These are phyloP conservation scores for Linnemannia elongata DNA, from an alignment of 192 early-diverging fungal genomes.

Conservation along the genomic window DNA sequence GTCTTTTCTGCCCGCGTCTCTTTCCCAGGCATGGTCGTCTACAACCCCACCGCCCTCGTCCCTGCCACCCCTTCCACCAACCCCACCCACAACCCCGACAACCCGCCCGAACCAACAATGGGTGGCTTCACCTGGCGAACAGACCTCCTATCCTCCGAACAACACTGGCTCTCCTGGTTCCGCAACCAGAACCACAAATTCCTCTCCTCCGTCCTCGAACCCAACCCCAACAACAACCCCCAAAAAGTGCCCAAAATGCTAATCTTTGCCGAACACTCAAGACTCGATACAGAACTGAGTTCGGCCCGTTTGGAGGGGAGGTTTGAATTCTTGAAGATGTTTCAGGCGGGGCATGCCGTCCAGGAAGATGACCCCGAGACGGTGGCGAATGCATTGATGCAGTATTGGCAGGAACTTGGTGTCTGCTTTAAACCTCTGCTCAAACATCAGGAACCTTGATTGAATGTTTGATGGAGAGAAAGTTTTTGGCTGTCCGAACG, in stretches of 20 bases:
- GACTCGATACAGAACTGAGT: slow-evolving; percentile 20
- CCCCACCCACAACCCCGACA: not conserved
- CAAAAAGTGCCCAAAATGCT: slow-evolving; percentile 5
- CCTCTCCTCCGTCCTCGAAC: not conserved
- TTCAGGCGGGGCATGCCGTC: slow-evolving; percentile 14
- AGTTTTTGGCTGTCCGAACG: too few species aligned
- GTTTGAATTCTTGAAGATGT: slow-evolving; percentile 8
- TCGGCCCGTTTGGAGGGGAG: slow-evolving; percentile 3
- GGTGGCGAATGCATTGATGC: not conserved
- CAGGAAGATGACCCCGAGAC: slow-evolving; percentile 34
- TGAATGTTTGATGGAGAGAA: too few species aligned
- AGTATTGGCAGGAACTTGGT: slow-evolving; percentile 20
- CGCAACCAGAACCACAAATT: slow-evolving; percentile 22
- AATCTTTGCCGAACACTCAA: slow-evolving; percentile 1
- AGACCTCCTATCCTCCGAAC: slow-evolving; percentile 3
- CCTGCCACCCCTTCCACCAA: not conserved
- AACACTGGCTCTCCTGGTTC: slow-evolving; percentile 28
- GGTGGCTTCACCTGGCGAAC: slow-evolving; percentile 26
- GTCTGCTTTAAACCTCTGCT: not conserved
- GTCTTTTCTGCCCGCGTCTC: slow-evolving; percentile 24
- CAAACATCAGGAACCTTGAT: too few species aligned
- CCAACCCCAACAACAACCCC: not conserved
- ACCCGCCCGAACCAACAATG: not conserved
- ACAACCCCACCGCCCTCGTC: not conserved
- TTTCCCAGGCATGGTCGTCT: slow-evolving; percentile 29